phyloP scores from a whole-genome alignment of 176 grass and related monocot genomes.

The Avena atlantica region DNA sequence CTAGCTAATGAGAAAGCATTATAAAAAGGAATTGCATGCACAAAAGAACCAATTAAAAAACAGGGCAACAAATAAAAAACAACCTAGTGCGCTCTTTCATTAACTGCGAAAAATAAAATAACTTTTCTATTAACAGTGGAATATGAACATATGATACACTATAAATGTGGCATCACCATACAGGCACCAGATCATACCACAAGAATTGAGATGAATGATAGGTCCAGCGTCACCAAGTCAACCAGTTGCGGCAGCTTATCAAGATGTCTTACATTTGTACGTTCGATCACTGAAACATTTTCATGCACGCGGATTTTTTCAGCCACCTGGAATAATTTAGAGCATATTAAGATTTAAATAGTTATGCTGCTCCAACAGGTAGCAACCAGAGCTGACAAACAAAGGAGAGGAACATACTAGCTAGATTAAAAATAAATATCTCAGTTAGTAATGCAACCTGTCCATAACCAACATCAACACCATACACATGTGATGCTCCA shows the following conservation, averaged over 20 bases:
- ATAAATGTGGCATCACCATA: background rate
- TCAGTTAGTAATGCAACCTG: constrained; percentile 61
- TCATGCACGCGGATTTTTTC: constrained; percentile 91
- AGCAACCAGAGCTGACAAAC: constrained; percentile 1
- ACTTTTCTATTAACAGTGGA: constrained; percentile 2
- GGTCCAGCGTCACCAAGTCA: constrained; percentile 86
- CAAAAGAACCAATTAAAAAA: background rate
- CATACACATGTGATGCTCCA: constrained; percentile 83
- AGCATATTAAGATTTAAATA: constrained; percentile 25
- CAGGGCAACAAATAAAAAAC: background rate
- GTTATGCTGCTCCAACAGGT: constrained; percentile 8
- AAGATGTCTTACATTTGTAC: constrained; percentile 97
- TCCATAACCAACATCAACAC: constrained; percentile 98
- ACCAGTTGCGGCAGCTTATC: constrained; percentile 71
- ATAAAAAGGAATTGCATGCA: background rate
- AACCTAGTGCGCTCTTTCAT: background rate
- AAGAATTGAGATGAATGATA: constrained; percentile 97
- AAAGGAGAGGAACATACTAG: background rate
- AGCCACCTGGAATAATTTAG: constrained; percentile 77
- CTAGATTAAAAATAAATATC: constrained; percentile 22
- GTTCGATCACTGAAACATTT: constrained; percentile 78
- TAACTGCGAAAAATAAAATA: background rate
- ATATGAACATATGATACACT: background rate
- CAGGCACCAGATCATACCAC: constrained; percentile 58
- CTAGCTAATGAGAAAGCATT: constrained; percentile 9